Evolutionary conservation across 2,329 filamentous ascomycete genomes (phyloP), one percentile per base, ranked within the genome.

Genomic region (Dactylonectria macrodidyma): DNA sequence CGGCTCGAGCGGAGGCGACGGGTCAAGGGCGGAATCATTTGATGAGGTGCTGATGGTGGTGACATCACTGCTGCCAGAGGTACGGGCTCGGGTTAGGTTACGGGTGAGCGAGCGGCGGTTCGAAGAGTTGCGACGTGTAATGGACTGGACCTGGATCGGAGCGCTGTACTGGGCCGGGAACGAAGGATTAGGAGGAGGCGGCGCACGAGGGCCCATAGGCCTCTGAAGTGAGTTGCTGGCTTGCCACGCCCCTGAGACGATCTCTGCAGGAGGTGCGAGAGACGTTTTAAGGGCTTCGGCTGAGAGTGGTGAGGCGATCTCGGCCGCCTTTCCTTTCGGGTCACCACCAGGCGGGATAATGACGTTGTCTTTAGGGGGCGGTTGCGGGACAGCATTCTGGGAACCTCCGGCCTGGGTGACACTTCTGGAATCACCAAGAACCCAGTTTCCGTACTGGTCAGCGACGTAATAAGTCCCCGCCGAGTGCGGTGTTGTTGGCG

Each of bases 391-490:
- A 52, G 48, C 58, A 54, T 67, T 51, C 47, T 69, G 71, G 46
- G 64, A 38, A 68, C 78, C 77, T 22, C 74, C 76, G 51, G 76
- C 65, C 56, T 74, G 68, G 41, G 72, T 71, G 19, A 74, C 71
- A 41, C 77, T 77, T 50, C 78, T 78, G 5, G 79, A 70, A 66
- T 83, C 84, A 41, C 82, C 81, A 8, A 88, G 79, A 16, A 87
- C 81, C 87, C 87, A 89, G 73, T 89, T 88, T 1, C 86, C 85
- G 70, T 81, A 81, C 74, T 82, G 84, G 73, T 89, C 86, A 38
- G 86, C 83, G 54, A 88, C 81, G 70, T 87, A 89, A 51, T 83
- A 82, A 1, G 84, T 82, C 2, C 82, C 81, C 0, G 84, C 83
- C 2, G 85, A 84, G 47, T 81, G 78, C 1, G 85, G 83, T 22